phyloP scores from a whole-genome alignment of 805 yeast genomes.

The Metschnikowia vanudenii region DNA sequence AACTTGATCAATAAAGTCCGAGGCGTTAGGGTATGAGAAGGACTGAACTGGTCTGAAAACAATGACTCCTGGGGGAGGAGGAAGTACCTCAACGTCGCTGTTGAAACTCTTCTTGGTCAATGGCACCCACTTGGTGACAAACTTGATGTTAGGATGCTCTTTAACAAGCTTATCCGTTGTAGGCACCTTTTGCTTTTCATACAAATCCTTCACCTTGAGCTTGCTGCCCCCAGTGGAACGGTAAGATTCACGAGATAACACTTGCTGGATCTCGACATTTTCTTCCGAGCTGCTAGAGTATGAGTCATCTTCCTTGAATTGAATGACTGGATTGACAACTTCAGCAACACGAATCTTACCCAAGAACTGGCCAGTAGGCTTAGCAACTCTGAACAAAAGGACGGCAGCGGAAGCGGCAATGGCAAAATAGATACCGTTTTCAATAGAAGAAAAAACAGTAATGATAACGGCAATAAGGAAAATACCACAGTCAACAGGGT shows the following conservation, averaged over 20 bases:
- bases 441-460: constrained; percentile 77
- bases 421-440: constrained; percentile 88
- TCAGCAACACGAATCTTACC: constrained; percentile 76
- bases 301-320: constrained; percentile 21
- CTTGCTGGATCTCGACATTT: constrained; percentile 45
- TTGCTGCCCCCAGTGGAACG: constrained; percentile 24
- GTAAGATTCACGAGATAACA: constrained; percentile 33
- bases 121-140: constrained; percentile 71
- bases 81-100: constrained; percentile 52
- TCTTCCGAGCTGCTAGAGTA: constrained; percentile 21
- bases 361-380: constrained; percentile 78
- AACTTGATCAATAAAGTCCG: constrained; percentile 67
- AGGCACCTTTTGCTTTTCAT: constrained; percentile 17
- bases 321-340: constrained; percentile 59
- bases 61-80: constrained; percentile 89
- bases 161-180: constrained; percentile 25
- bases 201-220: constrained; percentile 18
- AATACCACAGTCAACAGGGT: constrained; percentile 72
- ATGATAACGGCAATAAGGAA: constrained; percentile 71
- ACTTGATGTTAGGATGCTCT: constrained; percentile 38
- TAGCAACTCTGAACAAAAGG: constrained; percentile 69
- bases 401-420: constrained; percentile 78
- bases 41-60: constrained; percentile 83
- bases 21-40: constrained; percentile 77
- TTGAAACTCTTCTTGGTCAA: constrained; percentile 50